A percentile compares a stretch with the other conserved stretches of the same genome.
Conservation (phyloP, 164 flowering plant species). For the Aristolochia fimbriata region DNA sequence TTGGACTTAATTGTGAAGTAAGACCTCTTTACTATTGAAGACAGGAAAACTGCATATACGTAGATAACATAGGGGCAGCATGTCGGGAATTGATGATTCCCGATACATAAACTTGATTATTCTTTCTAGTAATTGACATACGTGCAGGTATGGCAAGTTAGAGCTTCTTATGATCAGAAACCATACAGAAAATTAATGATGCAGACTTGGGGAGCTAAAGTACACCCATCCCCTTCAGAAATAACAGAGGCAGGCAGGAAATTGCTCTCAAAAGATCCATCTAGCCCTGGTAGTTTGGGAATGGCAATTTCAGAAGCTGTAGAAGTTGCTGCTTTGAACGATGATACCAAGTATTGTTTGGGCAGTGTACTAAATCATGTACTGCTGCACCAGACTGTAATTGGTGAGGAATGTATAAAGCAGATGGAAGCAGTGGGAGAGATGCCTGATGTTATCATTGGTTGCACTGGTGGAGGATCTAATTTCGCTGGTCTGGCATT, state of each 20-base stretch:
- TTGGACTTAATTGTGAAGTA: constrained; percentile 77
- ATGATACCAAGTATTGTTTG: constrained; percentile 76
- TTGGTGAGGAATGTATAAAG: constrained; percentile 87
- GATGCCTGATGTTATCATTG: constrained; percentile 83
- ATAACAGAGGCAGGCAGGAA: constrained; percentile 66
- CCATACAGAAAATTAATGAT: constrained; percentile 93
- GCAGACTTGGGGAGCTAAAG: constrained; percentile 98
- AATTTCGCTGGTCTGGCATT: constrained; percentile 87
- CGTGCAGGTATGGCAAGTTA: constrained; percentile 93
- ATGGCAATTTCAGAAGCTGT: constrained; percentile 97
- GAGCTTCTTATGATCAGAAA: constrained; percentile 88
- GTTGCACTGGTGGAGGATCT: constrained; percentile 95
- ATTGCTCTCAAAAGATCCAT: constrained; percentile 58
- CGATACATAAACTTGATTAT: too few species aligned
- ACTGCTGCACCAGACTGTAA: constrained; percentile 83
- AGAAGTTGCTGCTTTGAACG: constrained; percentile 65
- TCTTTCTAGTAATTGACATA: background rate
- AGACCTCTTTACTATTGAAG: background rate
- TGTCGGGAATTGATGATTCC: too few species aligned
- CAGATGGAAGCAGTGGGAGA: constrained; percentile 93
- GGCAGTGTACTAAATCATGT: constrained; percentile 98
- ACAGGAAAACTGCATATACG: too few species aligned
- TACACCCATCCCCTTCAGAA: constrained; percentile 85
- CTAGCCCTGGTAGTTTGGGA: constrained; percentile 88
- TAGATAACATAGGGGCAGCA: too few species aligned